Base-by-base conservation (phyloP, 345 rosid genomes). In the Eucalyptus cloeziana region DNA sequence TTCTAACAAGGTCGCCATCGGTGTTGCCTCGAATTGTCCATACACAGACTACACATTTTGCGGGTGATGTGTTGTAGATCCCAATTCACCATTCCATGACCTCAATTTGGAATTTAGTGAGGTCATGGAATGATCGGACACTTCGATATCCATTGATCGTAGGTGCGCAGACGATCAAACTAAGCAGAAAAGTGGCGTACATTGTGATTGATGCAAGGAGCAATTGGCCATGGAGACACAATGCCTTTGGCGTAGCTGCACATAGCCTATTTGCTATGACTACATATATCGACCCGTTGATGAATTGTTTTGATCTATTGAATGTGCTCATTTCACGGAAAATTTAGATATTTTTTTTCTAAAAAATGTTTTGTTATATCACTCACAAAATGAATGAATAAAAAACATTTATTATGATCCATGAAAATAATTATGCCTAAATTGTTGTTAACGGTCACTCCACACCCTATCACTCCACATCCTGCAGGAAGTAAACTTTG, bases 1-100 rank as follows among this genome's bases (percentile, higher is more conserved):
- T 37, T 37, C 0, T 21, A 2, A 0, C 47, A 37, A 19, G 27
- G 43, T 76, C 6, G 5, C 25, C 83, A 22, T 76, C 0, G 0
- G 5, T 21, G 14, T 76, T 1, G 14, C 27, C 45, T 10, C 1
- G 27, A 37, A 21, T 76, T 76, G 1, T 76, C 83, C 83, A 37
- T 37, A 10, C 47, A 5, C 83, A 10, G 19, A 11, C 4, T 40
- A 21, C 21, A 10, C 27, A 37, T 76, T 37, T 40, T 21, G 83
- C 8, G 8, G 45, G 13, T 21, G 7, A 71, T 10, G 44, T 19
- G 83, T 71, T 37, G 83, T 37, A 0, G 83, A 37, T 71, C 83
- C 25, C 45, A 71, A 19, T 37, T 71, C 40, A 22, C 14, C 27
- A 37, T 71, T 37, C 14, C 8, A 21, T 3, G 14, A 37, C 13